phyloP scores from a whole-genome alignment of 495 filamentous ascomycete genomes.

The Penicillium herquei region DNA sequence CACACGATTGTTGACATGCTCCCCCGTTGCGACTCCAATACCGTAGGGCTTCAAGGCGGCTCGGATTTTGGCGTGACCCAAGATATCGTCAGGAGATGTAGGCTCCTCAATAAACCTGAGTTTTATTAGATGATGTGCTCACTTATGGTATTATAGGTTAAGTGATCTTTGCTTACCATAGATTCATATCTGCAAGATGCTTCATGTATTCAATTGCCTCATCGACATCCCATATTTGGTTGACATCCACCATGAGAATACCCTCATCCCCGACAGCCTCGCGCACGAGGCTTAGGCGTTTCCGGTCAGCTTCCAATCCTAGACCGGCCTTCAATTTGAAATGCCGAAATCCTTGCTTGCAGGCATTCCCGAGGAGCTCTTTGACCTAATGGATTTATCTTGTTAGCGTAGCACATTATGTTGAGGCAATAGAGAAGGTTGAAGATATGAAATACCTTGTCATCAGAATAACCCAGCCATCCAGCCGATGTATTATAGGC shows the following conservation, averaged over 20 bases:
- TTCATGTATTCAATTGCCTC: conserved; percentile 77
- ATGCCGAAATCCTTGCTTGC: conserved; percentile 63
- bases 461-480: conserved; percentile 74
- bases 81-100: conserved; percentile 74
- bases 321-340: conserved; percentile 77
- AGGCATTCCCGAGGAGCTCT: conserved; percentile 62
- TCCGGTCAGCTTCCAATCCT: conserved; percentile 58
- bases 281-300: conserved; percentile 61
- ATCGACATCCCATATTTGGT: conserved; percentile 78
- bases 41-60: conserved; percentile 62
- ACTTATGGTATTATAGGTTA: not conserved
- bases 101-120: conserved; percentile 79
- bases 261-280: conserved; percentile 70
- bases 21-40: conserved; percentile 73
- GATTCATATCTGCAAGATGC: conserved; percentile 66
- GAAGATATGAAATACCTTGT: no score
- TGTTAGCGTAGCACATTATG: no score
- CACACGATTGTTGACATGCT: conserved; percentile 81
- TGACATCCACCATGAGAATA: conserved; percentile 80
- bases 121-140: not conserved
- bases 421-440: no score
- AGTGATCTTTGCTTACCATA: conserved; percentile 33
- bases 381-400: no score
- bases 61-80: conserved; percentile 70
- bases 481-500: conserved; percentile 78